phyloP scores from a whole-genome alignment of 2,329 filamentous ascomycete genomes.

The Arthrobotrys entomopaga region DNA sequence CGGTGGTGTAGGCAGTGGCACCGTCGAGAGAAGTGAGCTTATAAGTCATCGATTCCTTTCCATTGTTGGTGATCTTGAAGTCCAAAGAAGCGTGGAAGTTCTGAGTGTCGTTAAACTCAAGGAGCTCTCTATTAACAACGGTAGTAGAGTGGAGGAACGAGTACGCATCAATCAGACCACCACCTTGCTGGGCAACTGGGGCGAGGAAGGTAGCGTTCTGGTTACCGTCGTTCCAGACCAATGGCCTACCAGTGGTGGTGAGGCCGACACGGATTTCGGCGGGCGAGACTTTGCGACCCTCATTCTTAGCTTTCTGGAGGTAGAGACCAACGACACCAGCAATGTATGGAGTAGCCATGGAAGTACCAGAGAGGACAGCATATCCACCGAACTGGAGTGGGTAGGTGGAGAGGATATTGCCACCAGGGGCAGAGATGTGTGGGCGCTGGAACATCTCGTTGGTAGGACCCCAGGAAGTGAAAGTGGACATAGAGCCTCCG shows the following conservation, averaged over 20 bases:
- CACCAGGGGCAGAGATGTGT: conserved; percentile 69
- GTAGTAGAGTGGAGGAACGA: conserved; percentile 69
- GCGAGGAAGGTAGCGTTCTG: conserved; percentile 59
- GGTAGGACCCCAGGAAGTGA: conserved; percentile 71
- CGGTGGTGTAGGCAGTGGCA: conserved; percentile 68
- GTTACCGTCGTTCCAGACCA: conserved; percentile 64
- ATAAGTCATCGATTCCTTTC: conserved; percentile 66
- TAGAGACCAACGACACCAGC: conserved; percentile 69
- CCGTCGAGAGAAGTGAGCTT: conserved; percentile 66
- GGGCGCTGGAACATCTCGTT: conserved; percentile 70
- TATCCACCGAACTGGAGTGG: conserved; percentile 65
- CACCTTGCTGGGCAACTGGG: conserved; percentile 71
- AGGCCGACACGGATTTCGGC: conserved; percentile 65
- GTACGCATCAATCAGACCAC: conserved; percentile 70
- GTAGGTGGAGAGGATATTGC: conserved; percentile 70
- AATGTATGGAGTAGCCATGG: conserved; percentile 70
- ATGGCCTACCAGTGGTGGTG: conserved; percentile 64
- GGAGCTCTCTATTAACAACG: conserved; percentile 68
- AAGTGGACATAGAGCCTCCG: conserved; percentile 68
- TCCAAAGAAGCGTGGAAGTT: conserved; percentile 66
- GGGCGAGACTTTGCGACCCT: conserved; percentile 62
- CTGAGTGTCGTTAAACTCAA: conserved; percentile 74
- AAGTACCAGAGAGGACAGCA: conserved; percentile 68
- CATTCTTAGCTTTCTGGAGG: conserved; percentile 65
- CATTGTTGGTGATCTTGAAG: conserved; percentile 70